Base-by-base conservation (phyloP, 1,284 basidiomycete species). In the Farysia itapuensis region DNA sequence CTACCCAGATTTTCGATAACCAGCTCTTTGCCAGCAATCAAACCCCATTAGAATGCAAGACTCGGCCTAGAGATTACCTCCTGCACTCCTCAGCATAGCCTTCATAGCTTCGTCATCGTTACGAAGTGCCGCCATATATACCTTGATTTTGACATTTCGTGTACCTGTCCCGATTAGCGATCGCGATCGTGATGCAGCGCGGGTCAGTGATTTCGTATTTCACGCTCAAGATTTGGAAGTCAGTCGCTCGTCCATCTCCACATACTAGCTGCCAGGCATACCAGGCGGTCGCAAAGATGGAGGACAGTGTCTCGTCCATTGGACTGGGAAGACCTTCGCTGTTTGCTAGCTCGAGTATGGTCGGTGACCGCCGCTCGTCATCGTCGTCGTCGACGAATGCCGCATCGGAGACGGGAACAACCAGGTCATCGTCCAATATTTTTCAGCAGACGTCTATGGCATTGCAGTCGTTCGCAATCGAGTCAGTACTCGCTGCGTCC, bases 1-100 rank as follows among this genome's bases (percentile, higher is more conserved):
- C 61, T 2, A 43, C 52, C 21, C 47, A 64, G 33, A 53, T 57
- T 34, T 64, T 67, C 49, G 37, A 64, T 14, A 35, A 45, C 5
- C 64, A 67, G 37, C 49, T 71, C 15, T 71, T 70, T 19, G 67
- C 69, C 6, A 44, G 43, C 2, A 61, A 35, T 38, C 57, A 70
- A 41, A 48, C 43, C 7, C 33, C 40, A 8, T 35, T 68, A 42
- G 43, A 18, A 20, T 64, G 64, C 43, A 60, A 54, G 25, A 64
- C 67, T 16, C 59, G 49, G 43, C 66, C 67, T 6, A 48, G 64
- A 31, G 66, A 70, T 6, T 70, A 67, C 25, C 58, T 70, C 21
- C 40, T 60, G 25, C 56, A 54, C 13, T 47, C 54, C 19, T 48
- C 48, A 16, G 48, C 49, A 6, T 61, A 26, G n/a, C n/a, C n/a